Conservation (phyloP, 2,329 filamentous ascomycete species). For the Sarocladiaceae sp. region DNA sequence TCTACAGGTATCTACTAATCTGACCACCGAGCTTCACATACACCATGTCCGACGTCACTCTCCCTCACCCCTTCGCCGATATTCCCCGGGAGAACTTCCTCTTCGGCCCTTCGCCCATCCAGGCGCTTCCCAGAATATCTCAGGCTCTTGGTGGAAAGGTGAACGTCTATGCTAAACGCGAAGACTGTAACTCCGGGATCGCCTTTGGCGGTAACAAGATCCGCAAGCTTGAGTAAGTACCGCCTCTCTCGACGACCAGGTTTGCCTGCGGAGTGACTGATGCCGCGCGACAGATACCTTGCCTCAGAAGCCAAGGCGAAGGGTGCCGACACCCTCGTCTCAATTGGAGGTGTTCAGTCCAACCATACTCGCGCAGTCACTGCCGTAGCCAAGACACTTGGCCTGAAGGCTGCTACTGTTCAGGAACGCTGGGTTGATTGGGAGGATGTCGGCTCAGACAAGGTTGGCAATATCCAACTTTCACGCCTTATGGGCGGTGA, state of each 20-base stretch:
- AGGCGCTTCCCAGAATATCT: slow-evolving; percentile 61
- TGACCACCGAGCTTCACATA: too few relatives aligned
- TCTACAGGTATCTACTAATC: too few relatives aligned
- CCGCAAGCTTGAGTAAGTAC: slow-evolving; percentile 43
- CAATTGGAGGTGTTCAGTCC: slow-evolving; percentile 64
- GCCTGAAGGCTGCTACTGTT: slow-evolving; percentile 46
- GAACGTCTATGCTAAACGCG: slow-evolving; percentile 51
- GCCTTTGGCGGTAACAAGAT: slow-evolving; percentile 33
- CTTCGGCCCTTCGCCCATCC: slow-evolving; percentile 65
- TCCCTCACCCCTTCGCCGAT: slow-evolving; percentile 58
- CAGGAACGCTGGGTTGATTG: slow-evolving; percentile 69
- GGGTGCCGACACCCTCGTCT: slow-evolving; percentile 58
- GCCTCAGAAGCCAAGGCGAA: slow-evolving; percentile 56
- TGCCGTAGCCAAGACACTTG: slow-evolving; percentile 54
- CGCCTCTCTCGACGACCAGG: background rate
- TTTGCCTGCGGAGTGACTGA: background rate
- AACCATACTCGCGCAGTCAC: slow-evolving; percentile 68
- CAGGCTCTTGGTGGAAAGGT: slow-evolving; percentile 55
- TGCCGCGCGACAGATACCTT: slow-evolving; percentile 45
- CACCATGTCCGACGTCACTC: slow-evolving; percentile 30
- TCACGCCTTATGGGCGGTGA: slow-evolving; percentile 65
- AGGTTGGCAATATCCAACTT: slow-evolving; percentile 68
- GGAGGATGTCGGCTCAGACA: slow-evolving; percentile 54
- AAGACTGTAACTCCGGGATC: slow-evolving; percentile 23
- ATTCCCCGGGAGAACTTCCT: slow-evolving; percentile 60